Conservation (phyloP, 371 early-diverging fungal genomes). For the Mortierella sp. region DNA sequence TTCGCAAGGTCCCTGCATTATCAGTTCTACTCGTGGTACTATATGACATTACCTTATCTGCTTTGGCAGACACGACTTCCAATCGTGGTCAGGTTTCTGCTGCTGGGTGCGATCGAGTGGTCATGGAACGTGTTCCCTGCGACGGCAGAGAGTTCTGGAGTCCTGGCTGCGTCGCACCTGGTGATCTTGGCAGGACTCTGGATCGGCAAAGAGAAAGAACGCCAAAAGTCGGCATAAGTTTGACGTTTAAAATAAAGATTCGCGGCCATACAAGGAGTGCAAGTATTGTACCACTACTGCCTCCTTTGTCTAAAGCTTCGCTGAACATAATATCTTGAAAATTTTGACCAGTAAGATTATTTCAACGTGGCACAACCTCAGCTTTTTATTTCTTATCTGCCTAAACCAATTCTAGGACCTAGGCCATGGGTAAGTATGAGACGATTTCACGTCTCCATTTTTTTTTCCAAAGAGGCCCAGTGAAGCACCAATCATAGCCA, state of each 20-base stretch:
- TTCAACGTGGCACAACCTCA: too few relatives aligned
- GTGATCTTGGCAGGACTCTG: conserved; percentile 59
- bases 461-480: too few relatives aligned
- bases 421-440: too few relatives aligned
- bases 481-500: too few relatives aligned
- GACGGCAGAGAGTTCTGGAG: conserved; percentile 64
- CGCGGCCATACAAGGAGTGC: too few relatives aligned
- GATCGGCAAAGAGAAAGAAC: conserved; percentile 21
- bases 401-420: too few relatives aligned
- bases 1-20: conserved; percentile 94
- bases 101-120: conserved; percentile 67
- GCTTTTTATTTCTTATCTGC: too few relatives aligned
- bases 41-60: conserved; percentile 86
- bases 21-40: conserved; percentile 97
- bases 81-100: conserved; percentile 23
- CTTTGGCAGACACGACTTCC: conserved; percentile 63
- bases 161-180: conserved; percentile 66
- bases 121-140: conserved; percentile 88
- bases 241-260: neutral
- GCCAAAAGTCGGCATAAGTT: neutral
- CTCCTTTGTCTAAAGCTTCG: too few relatives aligned
- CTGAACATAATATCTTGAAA: too few relatives aligned
- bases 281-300: too few relatives aligned
- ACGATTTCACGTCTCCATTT: too few relatives aligned
- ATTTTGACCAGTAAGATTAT: too few relatives aligned